phyloP scores from a whole-genome alignment of 768 basidiomycete species.

The Termitomyces sp. region DNA sequence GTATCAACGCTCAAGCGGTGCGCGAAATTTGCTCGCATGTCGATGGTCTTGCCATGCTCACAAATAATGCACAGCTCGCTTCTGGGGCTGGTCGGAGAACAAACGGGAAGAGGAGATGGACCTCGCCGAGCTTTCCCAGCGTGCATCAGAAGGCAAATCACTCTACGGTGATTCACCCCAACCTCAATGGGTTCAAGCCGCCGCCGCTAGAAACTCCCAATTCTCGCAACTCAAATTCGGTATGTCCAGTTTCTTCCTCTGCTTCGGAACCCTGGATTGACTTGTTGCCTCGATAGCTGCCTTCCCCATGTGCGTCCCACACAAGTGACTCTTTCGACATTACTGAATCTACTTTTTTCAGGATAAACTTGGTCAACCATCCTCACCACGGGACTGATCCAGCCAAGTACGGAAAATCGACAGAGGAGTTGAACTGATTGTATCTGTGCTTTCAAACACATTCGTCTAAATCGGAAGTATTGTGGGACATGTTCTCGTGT shows the following conservation, averaged over 20 bases:
- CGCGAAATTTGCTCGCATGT: conserved; percentile 31
- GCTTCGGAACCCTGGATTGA: conserved; percentile 11
- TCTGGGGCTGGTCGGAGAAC: conserved; percentile 96
- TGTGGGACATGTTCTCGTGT: not conserved
- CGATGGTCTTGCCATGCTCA: not conserved
- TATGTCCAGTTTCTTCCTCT: conserved; percentile 36
- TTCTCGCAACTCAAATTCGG: conserved; percentile 95
- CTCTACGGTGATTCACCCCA: conserved; percentile 84
- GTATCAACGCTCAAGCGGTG: conserved; percentile 88
- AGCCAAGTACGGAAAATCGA: conserved; percentile 62
- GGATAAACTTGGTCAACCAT: conserved; percentile 96
- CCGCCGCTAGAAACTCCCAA: conserved; percentile 84
- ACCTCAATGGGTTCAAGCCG: conserved; percentile 81
- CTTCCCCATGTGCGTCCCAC: conserved; percentile 68
- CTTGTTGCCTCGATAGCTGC: conserved; percentile 39
- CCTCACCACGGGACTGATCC: conserved; percentile 82
- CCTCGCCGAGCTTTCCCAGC: conserved; percentile 72
- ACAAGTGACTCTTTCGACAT: not conserved
- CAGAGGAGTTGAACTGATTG: conserved; percentile 19
- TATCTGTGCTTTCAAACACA: not conserved
- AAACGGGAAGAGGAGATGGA: conserved; percentile 79
- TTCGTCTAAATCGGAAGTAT: not conserved
- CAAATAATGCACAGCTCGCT: conserved; percentile 57
- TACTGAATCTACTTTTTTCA: conserved; percentile 30
- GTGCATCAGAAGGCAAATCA: conserved; percentile 75